Percentiles rank a stretch among this genome's conserved stretches.
phyloP scores from a whole-genome alignment of 345 rosid species.

The Abelmoschus esculentus region DNA sequence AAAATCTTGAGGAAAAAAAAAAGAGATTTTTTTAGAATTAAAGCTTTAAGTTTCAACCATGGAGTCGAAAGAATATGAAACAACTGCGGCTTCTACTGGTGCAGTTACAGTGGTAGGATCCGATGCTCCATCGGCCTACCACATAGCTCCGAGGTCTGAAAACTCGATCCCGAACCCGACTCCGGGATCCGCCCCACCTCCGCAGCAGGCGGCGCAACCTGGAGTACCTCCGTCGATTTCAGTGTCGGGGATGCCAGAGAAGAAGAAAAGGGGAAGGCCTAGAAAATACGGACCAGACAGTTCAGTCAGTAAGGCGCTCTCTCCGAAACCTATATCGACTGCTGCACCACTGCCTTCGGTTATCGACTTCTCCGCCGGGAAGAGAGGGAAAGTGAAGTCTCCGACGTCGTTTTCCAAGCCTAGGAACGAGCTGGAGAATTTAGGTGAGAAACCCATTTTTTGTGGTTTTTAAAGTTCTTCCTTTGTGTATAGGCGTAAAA shows the following conservation, averaged over 20 bases:
- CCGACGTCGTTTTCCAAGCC: conserved; percentile 50
- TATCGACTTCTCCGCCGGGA: conserved; percentile 83
- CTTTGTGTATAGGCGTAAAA: too few relatives aligned
- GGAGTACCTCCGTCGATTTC: conserved; percentile 9
- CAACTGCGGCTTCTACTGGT: conserved; percentile 26
- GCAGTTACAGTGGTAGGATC: conserved; percentile 88
- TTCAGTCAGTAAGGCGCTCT: conserved; percentile 44
- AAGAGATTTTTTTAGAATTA: conserved; percentile 13
- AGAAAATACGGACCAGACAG: conserved; percentile 92
- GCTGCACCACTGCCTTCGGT: conserved; percentile 65
- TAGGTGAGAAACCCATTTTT: conserved; percentile 36
- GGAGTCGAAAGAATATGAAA: conserved; percentile 58
- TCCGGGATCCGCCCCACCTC: conserved; percentile 33
- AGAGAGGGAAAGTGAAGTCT: conserved; percentile 64
- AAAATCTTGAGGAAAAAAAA: too few relatives aligned
- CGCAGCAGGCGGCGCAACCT: conserved; percentile 21
- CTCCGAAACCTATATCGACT: conserved; percentile 87
- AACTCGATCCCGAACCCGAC: conserved; percentile 14
- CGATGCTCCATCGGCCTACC: conserved; percentile 77
- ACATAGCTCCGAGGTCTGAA: conserved; percentile 73
- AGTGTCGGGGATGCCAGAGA: conserved; percentile 30
- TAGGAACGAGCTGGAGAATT: conserved; percentile 56
- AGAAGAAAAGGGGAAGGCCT: conserved; percentile 95
- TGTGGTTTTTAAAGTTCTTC: not conserved
- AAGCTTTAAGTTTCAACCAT: conserved; percentile 36